phyloP scores from a whole-genome alignment of 208 protist genomes.

The Naegleria fowleri region DNA sequence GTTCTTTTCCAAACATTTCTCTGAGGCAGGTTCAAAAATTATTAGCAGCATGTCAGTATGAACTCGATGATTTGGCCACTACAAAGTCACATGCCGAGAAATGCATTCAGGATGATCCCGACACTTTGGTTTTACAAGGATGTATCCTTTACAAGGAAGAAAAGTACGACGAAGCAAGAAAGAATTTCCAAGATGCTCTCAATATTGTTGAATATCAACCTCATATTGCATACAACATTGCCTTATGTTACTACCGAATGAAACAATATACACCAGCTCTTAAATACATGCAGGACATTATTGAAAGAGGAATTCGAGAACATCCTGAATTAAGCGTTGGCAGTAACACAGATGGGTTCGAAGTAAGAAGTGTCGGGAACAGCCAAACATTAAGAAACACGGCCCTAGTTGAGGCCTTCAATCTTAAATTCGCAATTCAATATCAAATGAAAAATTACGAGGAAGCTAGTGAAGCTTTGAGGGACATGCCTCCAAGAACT shows the following conservation, averaged over 20 bases:
- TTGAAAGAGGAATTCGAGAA: conserved; percentile 83
- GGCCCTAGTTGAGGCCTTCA: conserved; percentile 92
- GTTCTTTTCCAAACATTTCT: too few species aligned
- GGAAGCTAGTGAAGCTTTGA: conserved; percentile 85
- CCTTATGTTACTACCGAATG: conserved; percentile 86
- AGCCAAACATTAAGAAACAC: conserved; percentile 86
- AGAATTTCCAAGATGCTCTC: conserved; percentile 84
- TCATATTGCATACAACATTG: conserved; percentile 90
- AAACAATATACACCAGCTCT: conserved; percentile 85
- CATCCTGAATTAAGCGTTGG: conserved; percentile 88
- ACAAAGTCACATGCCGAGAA: conserved; percentile 79
- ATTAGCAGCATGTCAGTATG: conserved; percentile 79
- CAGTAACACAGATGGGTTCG: conserved; percentile 78
- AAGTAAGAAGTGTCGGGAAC: conserved; percentile 88
- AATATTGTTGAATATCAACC: conserved; percentile 72
- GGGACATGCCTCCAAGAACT: conserved; percentile 88
- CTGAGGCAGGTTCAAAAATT: conserved; percentile 64
- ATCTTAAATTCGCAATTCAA: conserved; percentile 93
- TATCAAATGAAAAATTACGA: conserved; percentile 79
- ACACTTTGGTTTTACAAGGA: conserved; percentile 72
- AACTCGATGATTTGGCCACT: conserved; percentile 78
- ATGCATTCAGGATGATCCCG: conserved; percentile 65
- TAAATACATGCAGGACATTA: conserved; percentile 88
- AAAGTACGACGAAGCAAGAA: conserved; percentile 79
- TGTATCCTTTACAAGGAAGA: conserved; percentile 81